A percentile compares a stretch with the other conserved stretches of the same genome.
Evolutionary conservation across 2,329 filamentous ascomycete genomes (phyloP).

Genomic region (Colletotrichum destructivum): DNA sequence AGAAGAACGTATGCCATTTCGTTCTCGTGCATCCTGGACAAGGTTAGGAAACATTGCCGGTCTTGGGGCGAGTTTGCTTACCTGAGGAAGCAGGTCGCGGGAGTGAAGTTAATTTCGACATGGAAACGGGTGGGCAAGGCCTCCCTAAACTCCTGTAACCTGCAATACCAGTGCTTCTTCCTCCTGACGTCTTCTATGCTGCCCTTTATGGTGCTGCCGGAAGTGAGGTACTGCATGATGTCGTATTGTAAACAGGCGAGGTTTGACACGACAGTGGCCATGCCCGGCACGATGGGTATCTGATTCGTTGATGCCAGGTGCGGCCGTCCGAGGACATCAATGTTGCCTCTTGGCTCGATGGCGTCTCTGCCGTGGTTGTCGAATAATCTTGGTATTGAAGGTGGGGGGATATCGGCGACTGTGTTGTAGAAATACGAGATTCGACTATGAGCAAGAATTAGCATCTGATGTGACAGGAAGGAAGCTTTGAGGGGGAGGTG

Average conservation of each 20-base stretch:
- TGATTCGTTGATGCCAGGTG: not conserved
- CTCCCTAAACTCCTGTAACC: constrained; percentile 17
- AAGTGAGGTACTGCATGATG: constrained; percentile 35
- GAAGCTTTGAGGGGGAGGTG: not conserved
- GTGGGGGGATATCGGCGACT: constrained; percentile 28
- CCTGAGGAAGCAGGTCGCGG: constrained; percentile 32
- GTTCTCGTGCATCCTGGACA: constrained; percentile 35
- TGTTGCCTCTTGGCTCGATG: constrained; percentile 21
- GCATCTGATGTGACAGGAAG: no score
- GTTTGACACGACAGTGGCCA: constrained; percentile 25
- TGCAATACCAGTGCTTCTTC: constrained; percentile 27
- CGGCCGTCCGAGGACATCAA: constrained; percentile 31
- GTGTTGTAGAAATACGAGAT: constrained; percentile 36
- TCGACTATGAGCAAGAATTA: not conserved
- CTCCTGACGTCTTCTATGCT: constrained; percentile 13
- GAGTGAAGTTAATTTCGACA: constrained; percentile 30
- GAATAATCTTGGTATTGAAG: constrained; percentile 29
- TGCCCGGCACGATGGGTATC: constrained; percentile 16
- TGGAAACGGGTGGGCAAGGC: constrained; percentile 23
- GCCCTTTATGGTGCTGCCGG: constrained; percentile 27
- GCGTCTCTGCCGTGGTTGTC: constrained; percentile 29
- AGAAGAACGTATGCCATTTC: constrained; percentile 36
- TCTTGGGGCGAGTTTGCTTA: not conserved
- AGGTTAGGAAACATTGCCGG: not conserved
- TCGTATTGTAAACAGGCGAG: constrained; percentile 32